Evolutionary conservation across 805 yeast genomes (phyloP), one percentile per base, ranked within the genome.

Genomic region (Sugiyamaella qingdaonensis): DNA sequence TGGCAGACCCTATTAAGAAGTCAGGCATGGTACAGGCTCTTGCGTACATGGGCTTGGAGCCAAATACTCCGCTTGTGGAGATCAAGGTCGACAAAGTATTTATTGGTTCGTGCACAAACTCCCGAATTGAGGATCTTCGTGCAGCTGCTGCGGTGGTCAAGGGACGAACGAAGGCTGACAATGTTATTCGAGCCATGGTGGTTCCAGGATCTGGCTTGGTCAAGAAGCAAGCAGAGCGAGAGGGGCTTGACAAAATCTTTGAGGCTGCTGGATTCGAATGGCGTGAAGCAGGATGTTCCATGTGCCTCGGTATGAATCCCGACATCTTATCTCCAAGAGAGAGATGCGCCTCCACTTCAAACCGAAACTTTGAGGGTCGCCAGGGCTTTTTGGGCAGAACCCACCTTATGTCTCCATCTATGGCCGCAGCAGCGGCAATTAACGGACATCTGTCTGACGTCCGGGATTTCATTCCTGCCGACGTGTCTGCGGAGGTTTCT

Each of bases 271-370:
- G 96, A 18, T 94, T 94, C 68, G 92, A 88, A 63, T 94, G 99
- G 99, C 86, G 99, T 77, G 99, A 94, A 76, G 98, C 99, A 60
- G 99, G 99, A 57, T 94, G 99, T 75, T 92, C 98, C 41, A 94
- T 94, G 99, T 94, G 99, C 76, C 80, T 94, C 50, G 99, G 99
- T 72, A 94, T 94, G 99, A 94, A 94, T 75, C 97, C 98, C 42
- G 99, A 94, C 76, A 92, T 94, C 64, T 80, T 94, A 67, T 80
- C 84, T 57, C 99, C 99, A 39, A 82, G 86, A 67, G 99, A 94
- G 73, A 84, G 99, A 75, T 94, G 99, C 77, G 99, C 99, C 8
- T 91, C 98, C 11, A 94, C 99, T 16, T 92, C 98, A 19, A 94
- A 94, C 79, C 86, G 99, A 80, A 94, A 94, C 76, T 94, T 94